phyloP scores from a whole-genome alignment of 129 eudicot genomes.

The Cynara cardunculus region DNA sequence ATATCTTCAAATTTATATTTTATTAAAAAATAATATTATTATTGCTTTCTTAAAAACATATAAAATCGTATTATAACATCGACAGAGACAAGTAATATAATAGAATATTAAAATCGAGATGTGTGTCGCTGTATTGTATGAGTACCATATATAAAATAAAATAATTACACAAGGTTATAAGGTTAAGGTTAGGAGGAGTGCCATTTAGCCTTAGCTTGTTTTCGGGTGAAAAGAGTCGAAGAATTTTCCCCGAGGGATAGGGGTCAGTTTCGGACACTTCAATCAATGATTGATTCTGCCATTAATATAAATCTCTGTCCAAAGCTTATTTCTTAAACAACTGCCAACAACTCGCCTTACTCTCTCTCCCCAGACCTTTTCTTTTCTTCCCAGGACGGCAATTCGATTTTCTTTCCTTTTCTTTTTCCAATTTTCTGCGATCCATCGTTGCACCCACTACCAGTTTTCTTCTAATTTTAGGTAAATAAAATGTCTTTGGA shows the following conservation, averaged over 20 bases:
- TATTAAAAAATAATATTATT: too few species aligned
- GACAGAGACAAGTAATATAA: too few species aligned
- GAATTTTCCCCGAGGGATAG: not conserved
- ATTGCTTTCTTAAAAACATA: too few species aligned
- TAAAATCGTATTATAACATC: too few species aligned
- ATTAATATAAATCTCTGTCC: not conserved
- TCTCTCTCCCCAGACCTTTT: constrained; percentile 16
- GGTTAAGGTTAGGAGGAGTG: too few species aligned
- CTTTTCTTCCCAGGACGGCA: constrained; percentile 32
- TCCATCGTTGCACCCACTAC: constrained; percentile 30
- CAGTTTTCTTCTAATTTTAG: constrained; percentile 7
- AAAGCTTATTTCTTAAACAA: not conserved
- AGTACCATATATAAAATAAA: too few species aligned
- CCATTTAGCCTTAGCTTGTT: too few species aligned
- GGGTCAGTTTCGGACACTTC: not conserved
- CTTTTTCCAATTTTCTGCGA: constrained; percentile 15
- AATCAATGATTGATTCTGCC: not conserved
- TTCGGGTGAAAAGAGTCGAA: not conserved
- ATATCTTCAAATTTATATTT: too few species aligned
- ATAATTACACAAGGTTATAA: too few species aligned
- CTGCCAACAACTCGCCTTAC: not conserved
- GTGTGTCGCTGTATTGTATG: too few species aligned
- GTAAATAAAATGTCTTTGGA: constrained; percentile 18
- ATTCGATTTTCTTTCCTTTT: constrained; percentile 11
- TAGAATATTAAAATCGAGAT: too few species aligned